A percentile compares a stretch with the other conserved stretches of the same genome.
Evolutionary conservation across 1,139 yeast species (phyloP).

Genomic region (Nematodospora anomalae): DNA sequence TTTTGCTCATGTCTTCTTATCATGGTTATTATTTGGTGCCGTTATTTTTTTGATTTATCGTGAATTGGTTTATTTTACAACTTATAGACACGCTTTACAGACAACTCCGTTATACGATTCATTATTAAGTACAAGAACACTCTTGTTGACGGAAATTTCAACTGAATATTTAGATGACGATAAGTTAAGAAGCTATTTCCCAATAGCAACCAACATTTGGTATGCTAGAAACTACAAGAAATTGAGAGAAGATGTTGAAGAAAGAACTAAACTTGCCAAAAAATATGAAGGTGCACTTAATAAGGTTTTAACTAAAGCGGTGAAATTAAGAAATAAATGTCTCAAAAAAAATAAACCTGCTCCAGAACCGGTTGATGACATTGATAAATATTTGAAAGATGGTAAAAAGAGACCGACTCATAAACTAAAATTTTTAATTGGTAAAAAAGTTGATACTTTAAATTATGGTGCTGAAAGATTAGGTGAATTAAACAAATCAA

Average conservation of each 20-base stretch:
- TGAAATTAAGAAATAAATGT: conserved; percentile 54
- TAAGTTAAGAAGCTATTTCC: conserved; percentile 55
- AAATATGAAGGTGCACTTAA: conserved; percentile 64
- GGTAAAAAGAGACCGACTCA: conserved; percentile 72
- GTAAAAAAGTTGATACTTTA: conserved; percentile 84
- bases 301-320: conserved; percentile 54
- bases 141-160: conserved; percentile 64
- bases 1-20: conserved; percentile 70
- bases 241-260: conserved; percentile 52
- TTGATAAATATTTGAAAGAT: conserved; percentile 52
- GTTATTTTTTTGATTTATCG: conserved; percentile 65
- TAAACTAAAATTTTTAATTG: conserved; percentile 55
- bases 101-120: conserved; percentile 73
- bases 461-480: conserved; percentile 65
- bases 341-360: conserved; percentile 54
- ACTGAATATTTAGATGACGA: conserved; percentile 48
- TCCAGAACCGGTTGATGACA: conserved; percentile 59
- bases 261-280: conserved; percentile 53
- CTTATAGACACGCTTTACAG: conserved; percentile 66
- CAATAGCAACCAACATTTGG: conserved; percentile 62
- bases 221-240: conserved; percentile 60
- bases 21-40: conserved; percentile 66
- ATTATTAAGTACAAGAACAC: conserved; percentile 62
- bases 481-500: conserved; percentile 66
- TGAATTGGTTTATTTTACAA: conserved; percentile 65